phyloP scores from a whole-genome alignment of 2,329 filamentous ascomycete species.

The Fusarium sarcochroum region DNA sequence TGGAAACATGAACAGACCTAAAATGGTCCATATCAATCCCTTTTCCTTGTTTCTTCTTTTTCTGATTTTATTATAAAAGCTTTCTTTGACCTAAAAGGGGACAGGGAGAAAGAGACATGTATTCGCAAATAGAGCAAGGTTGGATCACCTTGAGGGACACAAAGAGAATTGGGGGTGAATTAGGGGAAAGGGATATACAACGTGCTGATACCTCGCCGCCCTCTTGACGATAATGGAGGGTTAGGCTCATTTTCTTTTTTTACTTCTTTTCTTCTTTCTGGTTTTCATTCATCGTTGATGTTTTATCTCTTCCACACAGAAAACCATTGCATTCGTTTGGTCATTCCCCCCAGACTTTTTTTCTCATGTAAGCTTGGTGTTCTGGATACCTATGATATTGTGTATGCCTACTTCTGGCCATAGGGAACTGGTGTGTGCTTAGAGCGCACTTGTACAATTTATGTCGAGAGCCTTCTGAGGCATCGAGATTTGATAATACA shows the following conservation, averaged over 20 bases:
- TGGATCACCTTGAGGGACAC: conserved; percentile 24
- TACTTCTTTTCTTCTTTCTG: conserved; percentile 14
- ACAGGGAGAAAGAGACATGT: conserved; percentile 15
- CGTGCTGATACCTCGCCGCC: conserved; percentile 45
- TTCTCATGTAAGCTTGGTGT: conserved; percentile 52
- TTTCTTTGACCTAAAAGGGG: conserved; percentile 6
- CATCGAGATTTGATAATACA: conserved; percentile 18
- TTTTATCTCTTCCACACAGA: conserved; percentile 8
- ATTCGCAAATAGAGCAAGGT: conserved; percentile 33
- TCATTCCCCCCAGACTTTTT: conserved; percentile 31
- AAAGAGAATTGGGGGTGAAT: conserved; percentile 5
- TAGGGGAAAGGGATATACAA: conserved; percentile 29
- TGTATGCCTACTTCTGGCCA: conserved; percentile 35
- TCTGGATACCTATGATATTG: conserved; percentile 53
- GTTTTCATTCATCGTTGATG: conserved; percentile 9
- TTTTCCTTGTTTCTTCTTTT: conserved; percentile 28
- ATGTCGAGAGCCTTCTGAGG: conserved; percentile 21
- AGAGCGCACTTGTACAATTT: conserved; percentile 40
- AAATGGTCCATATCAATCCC: conserved; percentile 3
- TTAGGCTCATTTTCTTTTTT: conserved; percentile 18
- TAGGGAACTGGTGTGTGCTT: conserved; percentile 22
- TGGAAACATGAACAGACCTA: conserved; percentile 18
- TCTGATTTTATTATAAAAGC: conserved; percentile 21
- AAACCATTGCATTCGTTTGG: conserved; percentile 16
- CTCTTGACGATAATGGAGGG: conserved; percentile 22